Conservation (phyloP, 1,284 basidiomycete species). For the Heterobasidion occidentale region DNA sequence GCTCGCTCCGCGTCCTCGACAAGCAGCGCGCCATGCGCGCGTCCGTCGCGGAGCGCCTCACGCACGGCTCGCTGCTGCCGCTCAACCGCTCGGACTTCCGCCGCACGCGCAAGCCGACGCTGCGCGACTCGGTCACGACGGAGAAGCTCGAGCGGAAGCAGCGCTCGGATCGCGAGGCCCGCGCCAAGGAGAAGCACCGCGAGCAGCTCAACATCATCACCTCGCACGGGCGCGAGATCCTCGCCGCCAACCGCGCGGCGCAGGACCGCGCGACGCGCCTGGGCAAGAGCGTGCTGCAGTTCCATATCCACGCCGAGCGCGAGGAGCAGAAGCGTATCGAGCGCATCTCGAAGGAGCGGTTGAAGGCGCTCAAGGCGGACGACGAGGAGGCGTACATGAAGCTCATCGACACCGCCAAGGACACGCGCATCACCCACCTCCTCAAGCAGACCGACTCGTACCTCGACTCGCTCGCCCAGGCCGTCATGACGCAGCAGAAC, state of each 20-base stretch:
- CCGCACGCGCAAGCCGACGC: constrained; percentile 78
- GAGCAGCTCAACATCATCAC: constrained; percentile 90
- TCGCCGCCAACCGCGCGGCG: constrained; percentile 53
- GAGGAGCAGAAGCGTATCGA: constrained; percentile 99
- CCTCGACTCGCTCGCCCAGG: constrained; percentile 91
- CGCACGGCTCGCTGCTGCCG: constrained; percentile 86
- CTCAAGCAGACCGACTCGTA: constrained; percentile 93
- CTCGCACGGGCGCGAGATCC: constrained; percentile 75
- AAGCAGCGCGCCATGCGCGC: constrained; percentile 87
- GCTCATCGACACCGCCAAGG: constrained; percentile 98
- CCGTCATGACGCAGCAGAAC: constrained; percentile 91
- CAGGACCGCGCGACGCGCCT: constrained; percentile 80
- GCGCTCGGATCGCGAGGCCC: constrained; percentile 85
- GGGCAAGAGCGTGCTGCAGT: constrained; percentile 79
- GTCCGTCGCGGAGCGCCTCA: constrained; percentile 81
- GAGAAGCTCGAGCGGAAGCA: constrained; percentile 92
- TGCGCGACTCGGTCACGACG: constrained; percentile 87
- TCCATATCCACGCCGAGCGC: constrained; percentile 91
- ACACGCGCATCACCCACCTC: constrained; percentile 97
- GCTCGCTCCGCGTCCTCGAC: constrained; percentile 83
- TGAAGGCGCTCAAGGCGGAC: constrained; percentile 95
- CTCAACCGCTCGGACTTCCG: constrained; percentile 91
- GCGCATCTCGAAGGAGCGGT: constrained; percentile 94
- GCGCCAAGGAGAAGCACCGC: constrained; percentile 94
- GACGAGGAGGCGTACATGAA: constrained; percentile 99